Conservation (phyloP, 2,329 filamentous ascomycete species). For the Tetracladium maxilliforme region DNA sequence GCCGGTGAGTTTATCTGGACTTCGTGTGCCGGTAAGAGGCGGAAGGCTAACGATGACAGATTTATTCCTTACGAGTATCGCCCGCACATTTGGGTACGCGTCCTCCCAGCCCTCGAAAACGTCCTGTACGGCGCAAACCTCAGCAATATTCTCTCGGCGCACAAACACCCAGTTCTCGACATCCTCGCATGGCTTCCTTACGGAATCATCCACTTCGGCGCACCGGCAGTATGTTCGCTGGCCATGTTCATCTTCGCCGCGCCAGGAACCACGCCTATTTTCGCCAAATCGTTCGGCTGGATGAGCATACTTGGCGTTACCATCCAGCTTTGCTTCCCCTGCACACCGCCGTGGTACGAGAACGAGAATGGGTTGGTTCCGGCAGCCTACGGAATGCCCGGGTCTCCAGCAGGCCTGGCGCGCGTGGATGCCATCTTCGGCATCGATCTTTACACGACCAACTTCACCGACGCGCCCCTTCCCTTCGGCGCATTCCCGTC, state of each 20-base stretch:
- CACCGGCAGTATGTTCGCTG: constrained; percentile 62
- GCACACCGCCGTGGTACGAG: constrained; percentile 95
- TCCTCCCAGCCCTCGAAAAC: constrained; percentile 87
- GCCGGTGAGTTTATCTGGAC: constrained; percentile 51
- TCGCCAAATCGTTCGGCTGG: constrained; percentile 79
- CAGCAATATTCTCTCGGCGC: constrained; percentile 86
- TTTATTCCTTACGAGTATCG: constrained; percentile 83
- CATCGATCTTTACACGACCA: constrained; percentile 83
- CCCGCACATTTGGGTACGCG: constrained; percentile 89
- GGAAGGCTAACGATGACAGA: constrained; percentile 26
- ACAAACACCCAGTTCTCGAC: constrained; percentile 72
- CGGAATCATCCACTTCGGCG: constrained; percentile 79
- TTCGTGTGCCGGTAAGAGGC: neutral
- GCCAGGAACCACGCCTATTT: constrained; percentile 72
- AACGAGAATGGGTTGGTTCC: constrained; percentile 82
- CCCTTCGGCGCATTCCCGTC: constrained; percentile 94
- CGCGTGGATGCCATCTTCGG: constrained; percentile 84
- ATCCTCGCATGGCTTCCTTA: constrained; percentile 89
- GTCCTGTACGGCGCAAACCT: constrained; percentile 92
- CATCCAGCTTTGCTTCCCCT: constrained; percentile 82
- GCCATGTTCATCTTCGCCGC: constrained; percentile 82
- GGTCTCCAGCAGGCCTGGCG: constrained; percentile 77
- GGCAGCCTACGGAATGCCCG: constrained; percentile 81
- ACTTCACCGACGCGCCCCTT: constrained; percentile 77
- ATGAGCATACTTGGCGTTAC: constrained; percentile 80